Evolutionary conservation across 768 basidiomycete species (phyloP), one percentile per base, ranked within the genome.

Genomic region (Pleurotus djamor): DNA sequence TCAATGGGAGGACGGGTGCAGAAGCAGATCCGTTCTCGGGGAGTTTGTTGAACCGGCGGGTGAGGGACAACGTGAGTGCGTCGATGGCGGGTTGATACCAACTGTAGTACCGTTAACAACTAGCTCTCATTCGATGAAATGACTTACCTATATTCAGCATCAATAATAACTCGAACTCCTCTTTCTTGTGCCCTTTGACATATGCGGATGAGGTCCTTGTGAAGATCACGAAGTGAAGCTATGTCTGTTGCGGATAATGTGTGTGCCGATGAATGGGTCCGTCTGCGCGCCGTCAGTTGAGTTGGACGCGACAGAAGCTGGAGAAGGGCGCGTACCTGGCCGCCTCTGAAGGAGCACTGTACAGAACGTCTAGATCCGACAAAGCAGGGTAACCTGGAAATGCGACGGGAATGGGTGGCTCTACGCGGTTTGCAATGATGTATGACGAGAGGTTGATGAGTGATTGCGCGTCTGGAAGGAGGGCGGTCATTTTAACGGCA

Each of bases 401-500:
- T 1, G 82, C 77, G 14, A 89, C 73, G 0, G 68, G 61, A 7
- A 61, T 21, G 4, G 62, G 58, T 2, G 76, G 66, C 6, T 72
- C 61, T 4, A 63, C 32, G 9, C 62, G 62, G 1, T 76, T 76
- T 9, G 73, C 69, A 10, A 82, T 65, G 12, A 92, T 78, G 63
- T 86, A 75, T 17, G 81, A 71, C 0, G 92, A 92, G 52, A 92
- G 70, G 45, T 79, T 84, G 58, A 82, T 74, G 4, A 94, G 77
- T 0, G 87, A 73, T 36, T 80, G 73, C 8, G 85, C 82, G 61
- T 86, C 77, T 0, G 88, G 85, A 16, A 92, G 67, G 37, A 94
- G 76, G 0, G 91, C 90, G 2, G 87, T 88, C 59, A 96, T 76
- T 72, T 96, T 96, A 21, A 96, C 72, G 0, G 94, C 92, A 17